A percentile compares a stretch with the other conserved stretches of the same genome.
These are phyloP conservation scores for Heteromeles arbutifolia DNA, from an alignment of 306 rosid genomes.

Conservation along the genomic window DNA sequence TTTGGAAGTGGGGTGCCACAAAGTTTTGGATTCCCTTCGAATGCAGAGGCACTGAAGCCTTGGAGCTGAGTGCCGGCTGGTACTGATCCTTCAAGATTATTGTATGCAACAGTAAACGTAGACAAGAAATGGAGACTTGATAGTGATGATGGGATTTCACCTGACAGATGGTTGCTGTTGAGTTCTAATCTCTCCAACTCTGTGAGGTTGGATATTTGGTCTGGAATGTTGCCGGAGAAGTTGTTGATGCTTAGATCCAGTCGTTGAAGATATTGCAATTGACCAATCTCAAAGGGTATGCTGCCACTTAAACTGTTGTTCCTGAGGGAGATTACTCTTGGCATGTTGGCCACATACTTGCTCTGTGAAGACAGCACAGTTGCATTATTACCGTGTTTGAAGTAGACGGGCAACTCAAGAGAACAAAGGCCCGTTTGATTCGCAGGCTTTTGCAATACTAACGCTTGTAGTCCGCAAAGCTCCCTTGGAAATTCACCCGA, in stretches of 20 bases:
- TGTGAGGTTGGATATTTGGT: not conserved
- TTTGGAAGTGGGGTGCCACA: not conserved
- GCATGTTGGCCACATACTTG: not conserved
- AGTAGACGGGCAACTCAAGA: too few species aligned
- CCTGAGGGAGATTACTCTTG: not conserved
- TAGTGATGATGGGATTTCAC: not conserved
- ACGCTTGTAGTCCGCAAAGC: not conserved
- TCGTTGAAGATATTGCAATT: not conserved
- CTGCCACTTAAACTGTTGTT: not conserved
- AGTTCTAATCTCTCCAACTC: not conserved
- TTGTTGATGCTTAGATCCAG: not conserved
- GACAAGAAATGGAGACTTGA: not conserved
- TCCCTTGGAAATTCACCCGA: not conserved
- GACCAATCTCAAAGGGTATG: constrained; percentile 5
- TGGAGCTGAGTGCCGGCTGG: constrained; percentile 8
- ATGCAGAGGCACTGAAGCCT: not conserved
- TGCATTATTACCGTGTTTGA: too few species aligned
- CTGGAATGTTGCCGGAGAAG: not conserved
- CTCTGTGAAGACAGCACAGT: not conserved
- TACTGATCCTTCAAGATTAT: not conserved
- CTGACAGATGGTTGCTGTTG: not conserved
- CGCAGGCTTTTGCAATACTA: not conserved
- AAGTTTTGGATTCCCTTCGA: constrained; percentile 6
- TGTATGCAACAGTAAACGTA: not conserved
- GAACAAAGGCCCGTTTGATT: not conserved